A percentile compares a stretch with the other conserved stretches of the same genome.
Conservation (phyloP, 257 asterid genomes). For the Anisodus acutangulus region DNA sequence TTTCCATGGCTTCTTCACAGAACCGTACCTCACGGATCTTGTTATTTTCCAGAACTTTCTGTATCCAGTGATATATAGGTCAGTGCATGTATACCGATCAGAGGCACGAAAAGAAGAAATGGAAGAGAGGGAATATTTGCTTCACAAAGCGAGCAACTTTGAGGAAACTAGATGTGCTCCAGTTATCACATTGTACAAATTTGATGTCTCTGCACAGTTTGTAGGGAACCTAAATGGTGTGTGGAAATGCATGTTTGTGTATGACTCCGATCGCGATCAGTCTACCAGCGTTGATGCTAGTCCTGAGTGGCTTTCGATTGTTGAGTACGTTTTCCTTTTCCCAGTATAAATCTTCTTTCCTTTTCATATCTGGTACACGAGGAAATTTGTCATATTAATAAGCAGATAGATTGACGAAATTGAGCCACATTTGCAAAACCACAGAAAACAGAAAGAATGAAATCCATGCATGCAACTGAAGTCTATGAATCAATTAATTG, state of each 20-base stretch:
- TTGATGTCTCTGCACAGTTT: slow-evolving; percentile 34
- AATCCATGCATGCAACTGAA: not conserved
- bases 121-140: slow-evolving; percentile 44
- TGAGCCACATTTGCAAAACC: not conserved
- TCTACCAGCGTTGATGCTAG: slow-evolving; percentile 5
- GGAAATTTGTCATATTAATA: not conserved
- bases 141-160: slow-evolving; percentile 29
- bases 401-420: not conserved
- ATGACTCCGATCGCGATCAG: slow-evolving; percentile 5
- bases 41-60: slow-evolving; percentile 37
- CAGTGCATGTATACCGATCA: slow-evolving; percentile 37
- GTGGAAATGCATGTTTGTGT: slow-evolving; percentile 44
- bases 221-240: slow-evolving; percentile 36
- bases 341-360: not conserved
- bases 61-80: slow-evolving; percentile 35
- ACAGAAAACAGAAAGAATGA: not conserved
- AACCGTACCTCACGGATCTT: slow-evolving; percentile 37
- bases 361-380: not conserved
- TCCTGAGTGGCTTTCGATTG: slow-evolving; percentile 33
- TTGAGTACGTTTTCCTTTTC: slow-evolving; percentile 31
- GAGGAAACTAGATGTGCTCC: slow-evolving; percentile 33
- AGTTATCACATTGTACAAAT: slow-evolving; percentile 34
- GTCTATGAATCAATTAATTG: not conserved
- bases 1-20: slow-evolving; percentile 35
- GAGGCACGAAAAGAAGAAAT: slow-evolving; percentile 35